phyloP scores from a whole-genome alignment of 2,329 filamentous ascomycete genomes.

The Ceratocystis papillata region DNA sequence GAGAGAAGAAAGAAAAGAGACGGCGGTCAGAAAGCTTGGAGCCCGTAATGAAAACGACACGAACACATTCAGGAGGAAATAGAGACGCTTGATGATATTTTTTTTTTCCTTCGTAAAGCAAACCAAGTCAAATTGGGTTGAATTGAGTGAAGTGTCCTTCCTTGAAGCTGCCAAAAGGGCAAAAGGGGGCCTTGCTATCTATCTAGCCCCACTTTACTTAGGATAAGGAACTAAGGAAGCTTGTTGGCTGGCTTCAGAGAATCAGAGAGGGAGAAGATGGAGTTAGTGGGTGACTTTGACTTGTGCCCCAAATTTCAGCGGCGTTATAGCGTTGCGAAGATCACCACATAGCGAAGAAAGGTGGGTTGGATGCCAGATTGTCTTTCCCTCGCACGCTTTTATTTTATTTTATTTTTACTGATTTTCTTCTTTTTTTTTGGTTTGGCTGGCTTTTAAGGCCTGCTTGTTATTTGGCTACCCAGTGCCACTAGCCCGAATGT shows the following conservation, averaged over 20 bases:
- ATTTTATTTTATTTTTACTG: too few species aligned
- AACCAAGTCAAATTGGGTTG: conserved; percentile 13
- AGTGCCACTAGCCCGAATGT: not conserved
- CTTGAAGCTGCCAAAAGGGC: conserved; percentile 17
- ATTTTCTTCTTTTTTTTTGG: too few species aligned
- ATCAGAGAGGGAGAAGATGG: not conserved
- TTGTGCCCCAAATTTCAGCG: not conserved
- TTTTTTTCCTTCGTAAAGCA: conserved; percentile 3
- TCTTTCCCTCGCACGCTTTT: too few species aligned
- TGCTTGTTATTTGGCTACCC: not conserved
- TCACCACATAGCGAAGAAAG: not conserved
- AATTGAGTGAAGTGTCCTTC: conserved; percentile 22
- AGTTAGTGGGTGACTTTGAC: not conserved
- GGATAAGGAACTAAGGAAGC: conserved; percentile 2
- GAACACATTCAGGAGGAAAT: conserved; percentile 22
- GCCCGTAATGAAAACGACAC: conserved; percentile 19
- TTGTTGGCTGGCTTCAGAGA: conserved; percentile 1
- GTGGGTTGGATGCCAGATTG: not conserved
- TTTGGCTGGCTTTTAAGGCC: not conserved
- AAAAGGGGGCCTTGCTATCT: conserved; percentile 16
- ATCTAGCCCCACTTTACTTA: conserved; percentile 16
- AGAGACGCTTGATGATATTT: conserved; percentile 17
- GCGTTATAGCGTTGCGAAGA: not conserved
- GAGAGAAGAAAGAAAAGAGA: conserved; percentile 15
- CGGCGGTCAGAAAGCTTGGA: conserved; percentile 16